Evolutionary conservation across 192 early-diverging fungal genomes (phyloP), one percentile per base, ranked within the genome.

Genomic region (Backusella luteola): DNA sequence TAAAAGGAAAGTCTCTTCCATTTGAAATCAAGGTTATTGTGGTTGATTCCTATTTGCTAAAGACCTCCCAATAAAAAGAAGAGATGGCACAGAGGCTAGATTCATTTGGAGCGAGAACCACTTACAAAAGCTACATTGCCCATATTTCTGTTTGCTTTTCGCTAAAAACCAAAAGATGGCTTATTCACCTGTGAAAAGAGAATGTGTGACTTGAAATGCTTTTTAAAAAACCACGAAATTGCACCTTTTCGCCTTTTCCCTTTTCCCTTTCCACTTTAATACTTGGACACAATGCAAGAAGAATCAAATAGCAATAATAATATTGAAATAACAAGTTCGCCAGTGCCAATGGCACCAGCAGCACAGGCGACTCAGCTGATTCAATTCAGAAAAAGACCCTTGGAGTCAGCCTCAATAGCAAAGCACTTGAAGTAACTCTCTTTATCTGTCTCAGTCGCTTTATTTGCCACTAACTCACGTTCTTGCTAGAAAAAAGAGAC

Each of bases 401-500:
- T 44, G 44, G 77, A 78, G 53, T 66, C 59, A 11, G 72, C 69
- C 6, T 69, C 77, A 4, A 35, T 78, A 29, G 34, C 72, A 36
- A 78, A 78, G 56, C 77, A 78, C n/a, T 41, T 78, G 0, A 78
- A 78, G 77, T 78, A 42, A 34, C 9, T 56, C 11, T 26, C n/a
- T n/a, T n/a, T 23, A 6, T 59, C 1, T 53, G 0, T 3, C 17
- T 9, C 7, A 34, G 6, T 36, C 29, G 32, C n/a, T 17, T 14
- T n/a, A 29, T 19, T 46, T 26, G 38, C 26, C 15, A 66, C 15
- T 78, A 38, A 35, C 67, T 26, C 7, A 26, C 12, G 9, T 12
- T 63, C 56, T 63, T 63, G n/a, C 75, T 32, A 79, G 78, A 35
- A 71, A 71, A 71, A 71, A 71, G 42, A 71, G 70, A 21, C 70